Evolutionary conservation across 306 rosid genomes (phyloP).

Genomic region (Oemleria cerasiformis): DNA sequence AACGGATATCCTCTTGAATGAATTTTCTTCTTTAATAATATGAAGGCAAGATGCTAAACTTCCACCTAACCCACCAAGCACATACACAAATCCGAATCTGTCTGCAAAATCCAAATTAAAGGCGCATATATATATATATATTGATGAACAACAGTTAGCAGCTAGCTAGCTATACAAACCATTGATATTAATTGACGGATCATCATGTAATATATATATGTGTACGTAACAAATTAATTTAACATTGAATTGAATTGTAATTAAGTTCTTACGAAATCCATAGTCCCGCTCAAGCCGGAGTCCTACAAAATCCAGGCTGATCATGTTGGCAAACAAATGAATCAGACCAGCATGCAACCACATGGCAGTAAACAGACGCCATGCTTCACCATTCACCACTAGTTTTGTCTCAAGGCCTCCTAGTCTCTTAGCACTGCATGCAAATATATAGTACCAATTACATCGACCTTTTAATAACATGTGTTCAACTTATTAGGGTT

Average conservation of each 20-base stretch:
- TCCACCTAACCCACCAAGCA: conserved; percentile 80
- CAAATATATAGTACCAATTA: neutral
- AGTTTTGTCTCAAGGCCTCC: conserved; percentile 63
- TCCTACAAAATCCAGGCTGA: conserved; percentile 76
- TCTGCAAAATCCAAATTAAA: conserved; percentile 46
- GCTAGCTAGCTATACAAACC: too few relatives aligned
- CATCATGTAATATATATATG: too few relatives aligned
- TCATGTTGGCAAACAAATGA: conserved; percentile 69
- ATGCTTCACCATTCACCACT: conserved; percentile 54
- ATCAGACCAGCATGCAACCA: conserved; percentile 93
- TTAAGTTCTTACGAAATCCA: conserved; percentile 60
- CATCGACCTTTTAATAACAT: too few relatives aligned
- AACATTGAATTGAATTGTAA: too few relatives aligned
- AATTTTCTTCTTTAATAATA: neutral
- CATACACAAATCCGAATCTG: conserved; percentile 54
- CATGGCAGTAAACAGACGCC: conserved; percentile 76
- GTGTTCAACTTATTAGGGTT: too few relatives aligned
- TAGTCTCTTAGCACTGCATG: conserved; percentile 49
- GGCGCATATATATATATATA: neutral
- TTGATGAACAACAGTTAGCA: neutral
- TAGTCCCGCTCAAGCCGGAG: conserved; percentile 80
- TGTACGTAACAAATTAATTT: too few relatives aligned
- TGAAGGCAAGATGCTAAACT: conserved; percentile 54
- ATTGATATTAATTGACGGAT: too few relatives aligned
- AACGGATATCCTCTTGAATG: conserved; percentile 45